Conservation (phyloP, 305 asterid genomes). For the Fraxinus sp. region DNA sequence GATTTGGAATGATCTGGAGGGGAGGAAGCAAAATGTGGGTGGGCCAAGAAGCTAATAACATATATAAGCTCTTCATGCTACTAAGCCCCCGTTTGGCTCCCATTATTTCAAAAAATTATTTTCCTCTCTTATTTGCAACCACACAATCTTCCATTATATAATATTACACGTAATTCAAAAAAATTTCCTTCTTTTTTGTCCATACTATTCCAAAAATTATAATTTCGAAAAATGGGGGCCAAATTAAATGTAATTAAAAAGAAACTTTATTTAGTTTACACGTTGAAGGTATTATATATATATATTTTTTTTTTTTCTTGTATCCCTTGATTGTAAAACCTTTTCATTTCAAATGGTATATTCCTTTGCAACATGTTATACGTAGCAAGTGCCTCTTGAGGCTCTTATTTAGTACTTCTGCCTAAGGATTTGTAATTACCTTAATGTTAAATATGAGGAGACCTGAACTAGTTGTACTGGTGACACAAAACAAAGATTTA, state of each 20-base stretch:
- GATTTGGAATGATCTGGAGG: background rate
- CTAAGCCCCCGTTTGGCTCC: too few relatives aligned
- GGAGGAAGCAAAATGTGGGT: background rate
- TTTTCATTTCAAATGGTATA: background rate
- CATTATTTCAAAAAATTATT: too few relatives aligned
- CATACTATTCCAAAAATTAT: too few relatives aligned
- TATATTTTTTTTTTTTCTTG: background rate
- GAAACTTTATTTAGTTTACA: background rate
- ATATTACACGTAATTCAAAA: too few relatives aligned
- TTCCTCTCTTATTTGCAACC: too few relatives aligned
- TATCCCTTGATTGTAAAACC: background rate
- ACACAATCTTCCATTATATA: too few relatives aligned
- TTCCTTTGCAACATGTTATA: background rate
- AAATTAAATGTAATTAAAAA: background rate
- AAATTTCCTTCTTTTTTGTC: too few relatives aligned
- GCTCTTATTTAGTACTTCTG: background rate
- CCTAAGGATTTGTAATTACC: background rate
- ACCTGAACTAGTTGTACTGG: background rate
- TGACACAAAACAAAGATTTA: background rate
- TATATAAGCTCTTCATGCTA: background rate
- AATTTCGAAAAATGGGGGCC: too few relatives aligned
- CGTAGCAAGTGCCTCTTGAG: background rate
- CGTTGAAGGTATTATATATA: background rate
- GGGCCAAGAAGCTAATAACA: background rate
- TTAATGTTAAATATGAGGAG: background rate